Base-by-base conservation (phyloP, 768 basidiomycete species). In the Flagelloscypha sp. region DNA sequence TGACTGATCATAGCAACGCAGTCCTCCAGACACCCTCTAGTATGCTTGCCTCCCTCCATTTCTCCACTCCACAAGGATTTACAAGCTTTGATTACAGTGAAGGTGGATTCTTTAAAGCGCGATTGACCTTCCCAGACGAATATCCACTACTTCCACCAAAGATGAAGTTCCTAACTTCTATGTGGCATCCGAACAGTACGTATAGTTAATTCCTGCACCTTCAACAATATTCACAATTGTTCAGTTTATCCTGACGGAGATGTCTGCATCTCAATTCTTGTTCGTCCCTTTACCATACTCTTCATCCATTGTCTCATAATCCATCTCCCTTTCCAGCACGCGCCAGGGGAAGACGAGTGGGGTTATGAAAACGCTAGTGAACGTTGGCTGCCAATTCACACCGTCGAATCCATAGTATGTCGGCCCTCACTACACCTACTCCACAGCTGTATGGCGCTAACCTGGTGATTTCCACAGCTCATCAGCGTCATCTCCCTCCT, bases 151-250 rank as follows among this genome's bases (percentile, higher is more conserved):
- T 79, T 31, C 93, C 93, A 6, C 94, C 95, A 24, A 93, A 89
- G 76, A 87, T 98, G 87, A 79, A 75, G 15, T 99, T 99, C 52
- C 74, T 85, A 47, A 97, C 95, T 2, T 82, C 80, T 23, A 86
- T 99, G 75, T 89, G 93, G 79, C 95, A 99, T 62, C 95, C 95
- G 2, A 99, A 97, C 57, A 93, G 94, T 93, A 37, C 48, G 82
- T 62, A 30, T 13, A 17, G 19, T 38, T 29, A 18, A 22, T 3
- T 33, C 23, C 15, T 17, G 30, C 31, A 34, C 28, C 19, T 27
- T 24, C 35, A 21, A 39, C 16, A 15, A 37, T 36, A 28, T 42
- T 45, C 17, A 30, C n/a, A 22, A 19, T 40, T 17, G 23, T 36
- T 3, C 50, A 97, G 94, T 98, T 57, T 99, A 99, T 56, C 55